A percentile compares a stretch with the other conserved stretches of the same genome.
phyloP scores from a whole-genome alignment of 2,329 filamentous ascomycete species.

The Epichloe glyceriae region DNA sequence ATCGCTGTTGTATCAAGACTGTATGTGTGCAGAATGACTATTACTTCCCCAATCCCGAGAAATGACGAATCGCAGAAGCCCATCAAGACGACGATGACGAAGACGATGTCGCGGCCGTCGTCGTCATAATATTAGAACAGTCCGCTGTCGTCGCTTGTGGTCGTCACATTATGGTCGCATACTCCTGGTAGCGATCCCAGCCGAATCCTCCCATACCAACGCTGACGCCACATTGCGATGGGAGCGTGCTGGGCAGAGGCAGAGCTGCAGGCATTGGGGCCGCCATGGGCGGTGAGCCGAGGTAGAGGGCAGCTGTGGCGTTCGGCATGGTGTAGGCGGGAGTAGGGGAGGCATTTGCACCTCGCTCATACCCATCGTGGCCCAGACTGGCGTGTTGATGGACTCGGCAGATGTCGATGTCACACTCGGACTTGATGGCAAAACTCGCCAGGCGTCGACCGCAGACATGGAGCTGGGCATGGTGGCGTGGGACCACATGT shows the following conservation, averaged over 20 bases:
- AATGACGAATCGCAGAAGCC: conserved; percentile 4
- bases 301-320: conserved; percentile 62
- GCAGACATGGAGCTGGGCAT: conserved; percentile 53
- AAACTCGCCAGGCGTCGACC: conserved; percentile 79
- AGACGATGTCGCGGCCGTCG: conserved; percentile 7
- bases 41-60: background rate
- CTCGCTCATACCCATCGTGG: conserved; percentile 61
- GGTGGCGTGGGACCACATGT: conserved; percentile 68
- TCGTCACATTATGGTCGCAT: conserved; percentile 78
- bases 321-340: conserved; percentile 64
- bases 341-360: conserved; percentile 66
- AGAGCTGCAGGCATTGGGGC: conserved; percentile 58
- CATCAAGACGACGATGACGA: conserved; percentile 17
- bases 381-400: conserved; percentile 60
- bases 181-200: conserved; percentile 79
- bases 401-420: conserved; percentile 59
- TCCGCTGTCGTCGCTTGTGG: conserved; percentile 35
- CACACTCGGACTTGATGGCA: conserved; percentile 77
- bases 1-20: conserved; percentile 22
- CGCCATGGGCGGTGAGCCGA: conserved; percentile 63
- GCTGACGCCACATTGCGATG: conserved; percentile 68
- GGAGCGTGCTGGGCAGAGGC: conserved; percentile 75
- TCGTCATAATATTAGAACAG: conserved; percentile 35
- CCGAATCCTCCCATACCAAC: conserved; percentile 61
- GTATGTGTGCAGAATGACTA: conserved; percentile 6